Conservation (phyloP, 2,329 filamentous ascomycete species). For the Sarocladiaceae sp. region DNA sequence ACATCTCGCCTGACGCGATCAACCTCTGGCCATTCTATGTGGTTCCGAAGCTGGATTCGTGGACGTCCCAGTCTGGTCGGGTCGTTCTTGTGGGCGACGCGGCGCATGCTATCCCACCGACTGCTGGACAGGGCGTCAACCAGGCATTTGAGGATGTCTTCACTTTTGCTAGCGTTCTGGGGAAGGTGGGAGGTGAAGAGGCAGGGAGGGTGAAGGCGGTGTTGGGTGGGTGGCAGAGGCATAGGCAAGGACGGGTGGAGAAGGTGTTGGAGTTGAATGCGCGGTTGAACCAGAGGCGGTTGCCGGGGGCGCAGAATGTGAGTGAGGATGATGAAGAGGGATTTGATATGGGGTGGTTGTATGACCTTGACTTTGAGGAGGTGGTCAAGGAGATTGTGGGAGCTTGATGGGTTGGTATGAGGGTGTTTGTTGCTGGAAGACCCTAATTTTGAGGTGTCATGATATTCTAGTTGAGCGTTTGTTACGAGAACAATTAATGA, state of each 20-base stretch:
- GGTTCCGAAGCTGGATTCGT: slow-evolving; percentile 38
- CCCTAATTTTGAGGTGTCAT: no score
- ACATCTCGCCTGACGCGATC: slow-evolving; percentile 25
- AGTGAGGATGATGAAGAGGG: slow-evolving; percentile 18
- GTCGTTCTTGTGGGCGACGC: slow-evolving; percentile 42
- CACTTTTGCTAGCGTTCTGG: slow-evolving; percentile 33
- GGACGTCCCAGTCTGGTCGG: slow-evolving; percentile 29
- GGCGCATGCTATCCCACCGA: slow-evolving; percentile 42
- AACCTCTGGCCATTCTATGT: slow-evolving; percentile 45
- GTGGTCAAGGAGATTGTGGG: slow-evolving; percentile 23
- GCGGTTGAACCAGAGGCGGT: slow-evolving; percentile 38
- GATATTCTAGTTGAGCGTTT: no score
- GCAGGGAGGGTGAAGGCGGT: slow-evolving; percentile 19
- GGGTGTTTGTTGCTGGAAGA: no score
- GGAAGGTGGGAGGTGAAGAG: slow-evolving; percentile 13
- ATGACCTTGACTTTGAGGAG: slow-evolving; percentile 30
- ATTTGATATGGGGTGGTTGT: slow-evolving; percentile 37
- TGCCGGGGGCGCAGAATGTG: slow-evolving; percentile 28
- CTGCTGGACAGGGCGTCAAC: slow-evolving; percentile 39
- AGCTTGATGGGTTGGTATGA: no score
- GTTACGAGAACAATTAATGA: no score
- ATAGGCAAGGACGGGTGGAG: slow-evolving; percentile 40
- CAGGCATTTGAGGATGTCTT: slow-evolving; percentile 45
- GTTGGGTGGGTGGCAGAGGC: slow-evolving; percentile 38
- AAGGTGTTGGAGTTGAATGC: slow-evolving; percentile 40